These are phyloP conservation scores for Leucocoprinus sp. DNA, from an alignment of 768 basidiomycete genomes.

Conservation along the genomic window DNA sequence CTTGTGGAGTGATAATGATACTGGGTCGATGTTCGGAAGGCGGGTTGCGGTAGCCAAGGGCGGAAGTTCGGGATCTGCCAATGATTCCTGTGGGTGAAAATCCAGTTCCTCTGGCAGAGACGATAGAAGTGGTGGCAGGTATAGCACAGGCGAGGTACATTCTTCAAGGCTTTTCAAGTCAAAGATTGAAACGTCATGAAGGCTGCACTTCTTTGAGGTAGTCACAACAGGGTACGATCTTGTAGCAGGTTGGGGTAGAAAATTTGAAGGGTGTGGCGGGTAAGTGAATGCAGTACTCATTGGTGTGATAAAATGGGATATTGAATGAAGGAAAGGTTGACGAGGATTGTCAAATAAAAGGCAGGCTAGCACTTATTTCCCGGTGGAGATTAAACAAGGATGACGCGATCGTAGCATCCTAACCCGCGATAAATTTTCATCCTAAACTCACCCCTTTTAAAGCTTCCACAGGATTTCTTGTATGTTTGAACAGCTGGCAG, in stretches of 20 bases:
- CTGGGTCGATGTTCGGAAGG: slow-evolving; percentile 80
- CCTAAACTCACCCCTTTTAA: too few relatives aligned
- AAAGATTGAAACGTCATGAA: slow-evolving; percentile 51
- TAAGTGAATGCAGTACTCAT: slow-evolving; percentile 24
- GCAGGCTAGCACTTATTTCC: slow-evolving; percentile 1
- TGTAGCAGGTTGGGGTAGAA: slow-evolving; percentile 4
- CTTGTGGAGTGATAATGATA: slow-evolving; percentile 77
- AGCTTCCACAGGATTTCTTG: too few relatives aligned
- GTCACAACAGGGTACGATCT: slow-evolving; percentile 1
- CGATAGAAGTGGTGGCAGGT: slow-evolving; percentile 80
- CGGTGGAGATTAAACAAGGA: neutral
- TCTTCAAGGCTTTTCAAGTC: slow-evolving; percentile 20
- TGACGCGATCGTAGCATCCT: slow-evolving; percentile 9
- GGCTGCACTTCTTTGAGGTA: slow-evolving; percentile 28
- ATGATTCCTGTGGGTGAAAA: slow-evolving; percentile 16
- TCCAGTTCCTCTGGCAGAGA: slow-evolving; percentile 48
- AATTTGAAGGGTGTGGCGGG: slow-evolving; percentile 25
- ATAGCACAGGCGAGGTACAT: slow-evolving; percentile 48
- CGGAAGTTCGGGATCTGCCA: slow-evolving; percentile 21
- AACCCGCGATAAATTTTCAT: neutral
- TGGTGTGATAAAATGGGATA: neutral
- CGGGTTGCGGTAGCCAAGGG: slow-evolving; percentile 62
- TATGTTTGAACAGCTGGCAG: neutral
- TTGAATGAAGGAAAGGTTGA: neutral
- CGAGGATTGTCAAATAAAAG: neutral